Percentiles rank a stretch among this genome's conserved stretches.
Conservation (phyloP, 1,139 yeast genomes). For the Entelexis sorbosivorans region DNA sequence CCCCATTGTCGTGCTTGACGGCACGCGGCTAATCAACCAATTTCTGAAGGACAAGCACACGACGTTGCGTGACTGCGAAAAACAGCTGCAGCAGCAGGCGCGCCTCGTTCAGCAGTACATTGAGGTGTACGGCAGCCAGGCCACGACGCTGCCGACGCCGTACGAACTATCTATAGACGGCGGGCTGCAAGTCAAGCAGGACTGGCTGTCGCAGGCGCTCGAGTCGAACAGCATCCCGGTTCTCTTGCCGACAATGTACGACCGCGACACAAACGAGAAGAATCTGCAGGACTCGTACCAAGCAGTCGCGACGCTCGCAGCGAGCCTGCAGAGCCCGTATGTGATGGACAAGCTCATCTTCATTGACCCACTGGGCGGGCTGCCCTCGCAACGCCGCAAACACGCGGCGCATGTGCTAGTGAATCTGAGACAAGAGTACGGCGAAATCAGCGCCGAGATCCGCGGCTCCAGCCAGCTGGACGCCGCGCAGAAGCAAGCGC, state of each 20-base stretch:
- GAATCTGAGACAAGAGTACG: slow-evolving; percentile 72
- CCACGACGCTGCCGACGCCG: slow-evolving; percentile 18
- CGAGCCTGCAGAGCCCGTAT: slow-evolving; percentile 31
- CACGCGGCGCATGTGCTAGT: slow-evolving; percentile 74
- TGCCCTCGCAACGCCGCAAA: slow-evolving; percentile 68
- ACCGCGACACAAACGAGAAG: slow-evolving; percentile 34
- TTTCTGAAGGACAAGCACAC: slow-evolving; percentile 20
- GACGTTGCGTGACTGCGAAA: slow-evolving; percentile 13
- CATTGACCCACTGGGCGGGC: slow-evolving; percentile 76
- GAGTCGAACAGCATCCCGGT: slow-evolving; percentile 45
- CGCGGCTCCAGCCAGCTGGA: slow-evolving; percentile 28
- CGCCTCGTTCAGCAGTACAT: slow-evolving; percentile 9
- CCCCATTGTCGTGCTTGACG: slow-evolving; percentile 34
- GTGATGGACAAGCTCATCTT: slow-evolving; percentile 68
- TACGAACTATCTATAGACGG: slow-evolving; percentile 18
- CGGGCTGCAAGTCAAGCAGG: slow-evolving; percentile 16
- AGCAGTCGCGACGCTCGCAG: slow-evolving; percentile 31
- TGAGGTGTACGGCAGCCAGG: slow-evolving; percentile 9
- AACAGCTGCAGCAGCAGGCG: slow-evolving; percentile 9
- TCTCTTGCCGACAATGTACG: slow-evolving; percentile 47
- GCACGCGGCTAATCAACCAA: slow-evolving; percentile 28
- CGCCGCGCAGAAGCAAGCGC: slow-evolving; percentile 37
- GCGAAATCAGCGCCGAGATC: slow-evolving; percentile 53
- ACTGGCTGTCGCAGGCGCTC: slow-evolving; percentile 28
- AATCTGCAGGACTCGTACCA: slow-evolving; percentile 32